Conservation (phyloP, 83 land plant species). For the Diphasiastrum complanatum region DNA sequence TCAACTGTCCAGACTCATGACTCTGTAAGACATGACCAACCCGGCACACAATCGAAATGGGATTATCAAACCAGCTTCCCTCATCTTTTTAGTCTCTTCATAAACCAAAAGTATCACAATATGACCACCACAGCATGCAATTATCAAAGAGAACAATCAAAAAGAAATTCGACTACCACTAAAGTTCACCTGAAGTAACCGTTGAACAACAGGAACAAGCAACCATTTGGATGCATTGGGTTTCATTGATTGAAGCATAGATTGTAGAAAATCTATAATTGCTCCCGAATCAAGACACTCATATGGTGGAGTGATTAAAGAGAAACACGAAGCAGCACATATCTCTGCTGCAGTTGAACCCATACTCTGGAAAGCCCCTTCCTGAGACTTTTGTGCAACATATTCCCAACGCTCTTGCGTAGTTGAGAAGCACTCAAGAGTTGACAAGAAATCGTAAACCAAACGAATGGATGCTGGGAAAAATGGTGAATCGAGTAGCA, state of each 20-base stretch:
- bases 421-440: constrained; percentile 53
- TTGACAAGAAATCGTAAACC: constrained; percentile 61
- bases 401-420: constrained; percentile 48
- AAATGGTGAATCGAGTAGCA: constrained; percentile 63
- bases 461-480: constrained; percentile 61
- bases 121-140: too few species aligned
- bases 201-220: constrained; percentile 61
- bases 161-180: too few species aligned
- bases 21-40: constrained; percentile 30
- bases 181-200: constrained; percentile 60
- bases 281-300: constrained; percentile 55
- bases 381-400: constrained; percentile 64
- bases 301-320: constrained; percentile 35
- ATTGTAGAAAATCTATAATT: constrained; percentile 49
- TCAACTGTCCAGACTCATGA: neutral
- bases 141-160: too few species aligned
- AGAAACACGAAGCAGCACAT: constrained; percentile 61
- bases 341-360: constrained; percentile 73
- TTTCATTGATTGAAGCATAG: constrained; percentile 56
- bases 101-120: too few species aligned
- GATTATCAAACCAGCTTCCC: too few species aligned
- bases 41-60: too few species aligned
- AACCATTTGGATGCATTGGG: constrained; percentile 46
- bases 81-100: too few species aligned
- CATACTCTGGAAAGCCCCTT: constrained; percentile 57